These are phyloP conservation scores for Ustilago cynodontis DNA, from an alignment of 1,284 basidiomycete genomes.

Conservation along the genomic window DNA sequence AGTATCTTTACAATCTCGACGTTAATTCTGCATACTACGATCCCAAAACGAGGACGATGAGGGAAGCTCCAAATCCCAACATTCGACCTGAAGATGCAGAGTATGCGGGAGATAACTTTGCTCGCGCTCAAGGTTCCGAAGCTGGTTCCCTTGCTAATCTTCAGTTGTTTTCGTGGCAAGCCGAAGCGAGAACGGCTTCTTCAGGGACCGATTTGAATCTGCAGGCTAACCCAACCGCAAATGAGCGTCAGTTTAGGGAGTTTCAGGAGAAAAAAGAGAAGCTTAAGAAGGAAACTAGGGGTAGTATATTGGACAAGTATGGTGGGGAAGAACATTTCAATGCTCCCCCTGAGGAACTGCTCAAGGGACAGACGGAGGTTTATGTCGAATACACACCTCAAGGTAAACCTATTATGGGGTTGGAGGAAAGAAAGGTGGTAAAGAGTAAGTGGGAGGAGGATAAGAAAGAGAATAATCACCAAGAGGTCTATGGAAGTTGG, in stretches of 20 bases:
- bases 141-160: slow-evolving; percentile 89
- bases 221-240: slow-evolving; percentile 93
- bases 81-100: slow-evolving; percentile 85
- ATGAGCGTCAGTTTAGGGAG: slow-evolving; percentile 89
- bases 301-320: slow-evolving; percentile 75
- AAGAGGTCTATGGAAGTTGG: slow-evolving; percentile 94
- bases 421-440: slow-evolving; percentile 85
- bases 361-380: slow-evolving; percentile 93
- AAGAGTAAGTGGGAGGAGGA: slow-evolving; percentile 82
- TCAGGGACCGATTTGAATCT: slow-evolving; percentile 93
- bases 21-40: slow-evolving; percentile 97
- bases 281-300: slow-evolving; percentile 86
- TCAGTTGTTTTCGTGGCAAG: slow-evolving; percentile 98
- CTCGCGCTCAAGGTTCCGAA: slow-evolving; percentile 84
- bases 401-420: slow-evolving; percentile 91
- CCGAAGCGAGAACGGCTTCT: slow-evolving; percentile 75
- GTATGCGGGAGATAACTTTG: slow-evolving; percentile 97
- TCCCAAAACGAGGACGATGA: slow-evolving; percentile 99
- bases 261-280: slow-evolving; percentile 92
- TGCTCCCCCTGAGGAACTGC: slow-evolving; percentile 85
- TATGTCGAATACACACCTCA: slow-evolving; percentile 97
- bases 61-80: slow-evolving; percentile 87
- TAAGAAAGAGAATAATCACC: slow-evolving; percentile 93
- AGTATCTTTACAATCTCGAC: slow-evolving; percentile 97
- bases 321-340: slow-evolving; percentile 95